phyloP scores from a whole-genome alignment of 331 rosid species.

The Spiraea crenata region DNA sequence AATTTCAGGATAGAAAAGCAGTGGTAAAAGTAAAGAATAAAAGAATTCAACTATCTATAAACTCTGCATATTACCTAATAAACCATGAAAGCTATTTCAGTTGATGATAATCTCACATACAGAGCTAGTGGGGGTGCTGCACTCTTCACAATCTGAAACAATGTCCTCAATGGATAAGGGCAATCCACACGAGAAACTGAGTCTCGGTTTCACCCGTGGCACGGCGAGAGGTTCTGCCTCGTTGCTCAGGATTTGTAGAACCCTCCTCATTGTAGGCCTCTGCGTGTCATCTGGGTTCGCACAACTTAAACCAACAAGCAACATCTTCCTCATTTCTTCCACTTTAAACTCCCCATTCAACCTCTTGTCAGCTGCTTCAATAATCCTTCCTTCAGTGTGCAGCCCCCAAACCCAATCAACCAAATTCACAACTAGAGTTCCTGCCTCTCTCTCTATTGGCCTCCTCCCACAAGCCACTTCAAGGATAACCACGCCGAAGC shows the following conservation, averaged over 20 bases:
- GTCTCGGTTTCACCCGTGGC: conserved; percentile 64
- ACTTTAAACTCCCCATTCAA: conserved; percentile 57
- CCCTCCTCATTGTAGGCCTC: conserved; percentile 77
- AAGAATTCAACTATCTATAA: conserved; percentile 27
- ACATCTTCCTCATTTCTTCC: conserved; percentile 59
- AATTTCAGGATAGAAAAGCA: conserved; percentile 10
- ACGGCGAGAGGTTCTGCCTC: conserved; percentile 44
- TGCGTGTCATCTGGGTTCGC: conserved; percentile 61
- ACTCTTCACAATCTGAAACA: conserved; percentile 48
- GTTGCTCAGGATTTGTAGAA: conserved; percentile 55
- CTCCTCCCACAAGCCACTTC: conserved; percentile 90
- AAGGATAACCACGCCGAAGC: conserved; percentile 72
- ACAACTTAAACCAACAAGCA: conserved; percentile 67
- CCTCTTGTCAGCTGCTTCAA: conserved; percentile 66
- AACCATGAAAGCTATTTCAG: conserved; percentile 3
- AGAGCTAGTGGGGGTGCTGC: conserved; percentile 21
- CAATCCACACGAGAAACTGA: conserved; percentile 55
- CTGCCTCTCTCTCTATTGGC: conserved; percentile 60
- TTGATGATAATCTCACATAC: conserved; percentile 38
- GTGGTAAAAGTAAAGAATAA: conserved; percentile 20
- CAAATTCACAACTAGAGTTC: conserved; percentile 60
- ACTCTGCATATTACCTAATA: neutral
- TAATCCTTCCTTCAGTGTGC: conserved; percentile 58
- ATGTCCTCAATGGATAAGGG: conserved; percentile 58
- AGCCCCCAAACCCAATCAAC: conserved; percentile 87